Evolutionary conservation across 306 rosid species (phyloP).

Genomic region (Cercis canadensis): DNA sequence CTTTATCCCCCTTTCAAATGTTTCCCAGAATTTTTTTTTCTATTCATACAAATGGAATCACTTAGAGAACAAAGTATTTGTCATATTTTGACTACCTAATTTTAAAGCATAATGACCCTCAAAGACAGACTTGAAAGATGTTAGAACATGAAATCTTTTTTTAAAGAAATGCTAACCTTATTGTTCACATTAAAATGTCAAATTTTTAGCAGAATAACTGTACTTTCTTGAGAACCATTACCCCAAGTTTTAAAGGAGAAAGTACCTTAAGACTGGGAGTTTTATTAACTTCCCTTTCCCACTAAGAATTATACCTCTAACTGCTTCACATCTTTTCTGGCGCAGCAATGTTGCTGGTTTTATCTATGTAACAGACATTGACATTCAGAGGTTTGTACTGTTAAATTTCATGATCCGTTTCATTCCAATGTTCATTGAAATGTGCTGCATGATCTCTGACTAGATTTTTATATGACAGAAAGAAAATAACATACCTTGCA

Average conservation of each 20-base stretch:
- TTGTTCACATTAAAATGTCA: too few species aligned
- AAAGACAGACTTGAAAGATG: background rate
- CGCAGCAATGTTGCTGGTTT: conserved; percentile 94
- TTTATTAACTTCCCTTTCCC: too few species aligned
- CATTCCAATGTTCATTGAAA: conserved; percentile 13
- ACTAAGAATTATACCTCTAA: conserved; percentile 12
- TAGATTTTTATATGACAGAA: conserved; percentile 58
- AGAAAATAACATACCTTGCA: conserved; percentile 84
- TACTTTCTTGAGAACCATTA: too few species aligned
- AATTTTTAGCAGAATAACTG: too few species aligned
- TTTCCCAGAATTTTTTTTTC: too few species aligned
- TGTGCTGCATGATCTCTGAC: conserved; percentile 36
- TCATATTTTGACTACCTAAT: background rate
- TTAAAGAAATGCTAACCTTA: too few species aligned
- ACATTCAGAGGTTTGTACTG: conserved; percentile 77
- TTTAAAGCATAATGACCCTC: conserved; percentile 4
- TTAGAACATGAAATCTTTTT: background rate
- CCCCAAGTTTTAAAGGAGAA: too few species aligned
- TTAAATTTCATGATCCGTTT: conserved; percentile 2
- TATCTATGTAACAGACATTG: conserved; percentile 78
- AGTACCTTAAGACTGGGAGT: too few species aligned
- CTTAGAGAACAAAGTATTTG: background rate
- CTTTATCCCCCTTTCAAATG: too few species aligned
- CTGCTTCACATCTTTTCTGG: conserved; percentile 23
- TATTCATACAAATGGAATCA: too few species aligned